Conservation (phyloP, 768 basidiomycete species). For the Tulasnella sp. region DNA sequence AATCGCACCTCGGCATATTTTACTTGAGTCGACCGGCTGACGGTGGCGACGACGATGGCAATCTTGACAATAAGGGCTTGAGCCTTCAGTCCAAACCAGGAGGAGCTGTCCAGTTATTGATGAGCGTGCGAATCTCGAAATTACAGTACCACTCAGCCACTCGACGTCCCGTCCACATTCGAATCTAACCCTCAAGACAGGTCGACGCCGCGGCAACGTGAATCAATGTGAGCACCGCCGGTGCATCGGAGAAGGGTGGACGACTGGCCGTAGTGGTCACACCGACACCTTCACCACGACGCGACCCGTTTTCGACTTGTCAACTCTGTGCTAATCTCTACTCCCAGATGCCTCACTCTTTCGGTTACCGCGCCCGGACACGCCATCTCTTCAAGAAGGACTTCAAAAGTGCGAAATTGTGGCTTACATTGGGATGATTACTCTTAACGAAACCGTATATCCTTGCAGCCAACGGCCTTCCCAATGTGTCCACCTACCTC, state of each 20-base stretch:
- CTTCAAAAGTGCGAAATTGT: constrained; percentile 66
- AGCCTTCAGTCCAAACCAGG: constrained; percentile 16
- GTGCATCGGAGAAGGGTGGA: not conserved
- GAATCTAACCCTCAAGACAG: constrained; percentile 40
- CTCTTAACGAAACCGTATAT: constrained; percentile 6
- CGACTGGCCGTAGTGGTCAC: too few species aligned
- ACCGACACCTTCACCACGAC: not conserved
- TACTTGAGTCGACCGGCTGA: too few species aligned
- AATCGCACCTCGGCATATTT: constrained; percentile 75
- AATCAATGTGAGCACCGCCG: not conserved
- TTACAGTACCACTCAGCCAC: constrained; percentile 40
- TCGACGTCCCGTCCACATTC: constrained; percentile 38
- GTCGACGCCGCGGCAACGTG: constrained; percentile 19
- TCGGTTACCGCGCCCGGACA: constrained; percentile 99
- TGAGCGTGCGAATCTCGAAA: constrained; percentile 37
- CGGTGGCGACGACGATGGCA: constrained; percentile 23
- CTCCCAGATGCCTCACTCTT: constrained; percentile 89
- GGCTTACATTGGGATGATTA: too few species aligned
- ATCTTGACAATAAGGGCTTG: constrained; percentile 21
- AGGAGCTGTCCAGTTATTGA: not conserved
- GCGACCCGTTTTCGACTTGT: not conserved
- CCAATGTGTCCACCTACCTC: constrained; percentile 87
- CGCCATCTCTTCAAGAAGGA: constrained; percentile 99
- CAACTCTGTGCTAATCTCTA: not conserved
- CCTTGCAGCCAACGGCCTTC: constrained; percentile 68